Evolutionary conservation across 495 filamentous ascomycete species (phyloP).

Genomic region (Jackrogersella multiformis): DNA sequence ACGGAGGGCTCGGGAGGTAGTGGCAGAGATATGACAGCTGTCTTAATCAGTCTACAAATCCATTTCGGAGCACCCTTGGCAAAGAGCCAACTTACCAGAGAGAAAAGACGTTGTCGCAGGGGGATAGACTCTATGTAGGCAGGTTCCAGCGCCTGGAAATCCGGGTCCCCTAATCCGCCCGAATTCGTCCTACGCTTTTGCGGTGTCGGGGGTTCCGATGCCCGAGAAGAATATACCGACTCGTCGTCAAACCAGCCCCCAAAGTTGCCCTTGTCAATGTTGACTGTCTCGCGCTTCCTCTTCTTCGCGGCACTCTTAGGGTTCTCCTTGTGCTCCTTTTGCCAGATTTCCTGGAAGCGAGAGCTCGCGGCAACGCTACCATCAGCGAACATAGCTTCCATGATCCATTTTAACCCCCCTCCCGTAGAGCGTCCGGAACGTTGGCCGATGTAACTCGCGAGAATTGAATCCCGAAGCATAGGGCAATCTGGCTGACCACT

Average conservation of each 20-base stretch:
- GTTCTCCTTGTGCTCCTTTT: constrained; percentile 53
- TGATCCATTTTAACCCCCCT: constrained; percentile 50
- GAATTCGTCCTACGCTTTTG: constrained; percentile 40
- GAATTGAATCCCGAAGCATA: constrained; percentile 48
- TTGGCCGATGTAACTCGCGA: constrained; percentile 45
- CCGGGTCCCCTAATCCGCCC: constrained; percentile 22
- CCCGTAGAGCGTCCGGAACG: constrained; percentile 52
- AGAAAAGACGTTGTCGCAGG: constrained; percentile 72
- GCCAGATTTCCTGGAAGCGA: constrained; percentile 60
- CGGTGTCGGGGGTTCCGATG: constrained; percentile 47
- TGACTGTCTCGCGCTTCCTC: constrained; percentile 58
- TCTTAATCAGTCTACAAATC: constrained; percentile 1
- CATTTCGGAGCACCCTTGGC: neutral
- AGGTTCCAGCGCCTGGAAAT: constrained; percentile 38
- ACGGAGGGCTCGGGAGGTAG: constrained; percentile 49
- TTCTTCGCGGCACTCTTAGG: constrained; percentile 55
- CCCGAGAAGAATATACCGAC: constrained; percentile 43
- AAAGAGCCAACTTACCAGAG: constrained; percentile 38
- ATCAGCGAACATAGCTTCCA: constrained; percentile 55
- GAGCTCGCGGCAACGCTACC: constrained; percentile 47
- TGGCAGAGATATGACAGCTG: constrained; percentile 45
- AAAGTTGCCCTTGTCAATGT: constrained; percentile 58
- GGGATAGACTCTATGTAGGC: constrained; percentile 67
- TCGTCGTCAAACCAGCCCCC: constrained; percentile 56
- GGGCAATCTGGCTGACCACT: constrained; percentile 40